Conservation (phyloP, 495 filamentous ascomycete species). For the Xylaria scruposa region DNA sequence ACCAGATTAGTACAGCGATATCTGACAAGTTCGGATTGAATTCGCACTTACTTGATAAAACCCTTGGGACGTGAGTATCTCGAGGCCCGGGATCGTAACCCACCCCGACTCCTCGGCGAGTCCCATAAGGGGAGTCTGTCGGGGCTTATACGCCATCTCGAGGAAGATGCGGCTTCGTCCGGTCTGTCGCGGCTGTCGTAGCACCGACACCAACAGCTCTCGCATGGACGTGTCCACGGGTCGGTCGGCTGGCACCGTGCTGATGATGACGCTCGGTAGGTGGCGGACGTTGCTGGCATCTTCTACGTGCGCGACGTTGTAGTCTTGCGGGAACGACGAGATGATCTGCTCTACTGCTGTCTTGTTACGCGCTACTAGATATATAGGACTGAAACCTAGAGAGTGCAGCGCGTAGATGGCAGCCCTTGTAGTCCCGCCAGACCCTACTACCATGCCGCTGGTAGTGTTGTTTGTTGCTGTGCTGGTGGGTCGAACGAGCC, state of each 20-base stretch:
- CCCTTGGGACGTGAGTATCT: slow-evolving; percentile 90
- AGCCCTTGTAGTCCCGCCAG: slow-evolving; percentile 89
- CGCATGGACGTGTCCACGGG: slow-evolving; percentile 78
- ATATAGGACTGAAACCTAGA: slow-evolving; percentile 85
- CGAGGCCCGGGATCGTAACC: slow-evolving; percentile 83
- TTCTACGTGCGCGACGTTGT: slow-evolving; percentile 70
- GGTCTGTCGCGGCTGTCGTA: slow-evolving; percentile 59
- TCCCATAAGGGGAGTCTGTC: slow-evolving; percentile 83
- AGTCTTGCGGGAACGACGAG: slow-evolving; percentile 74
- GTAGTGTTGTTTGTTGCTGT: slow-evolving; percentile 41
- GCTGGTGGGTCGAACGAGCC: slow-evolving; percentile 54
- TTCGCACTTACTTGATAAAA: slow-evolving; percentile 70
- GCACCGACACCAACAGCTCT: slow-evolving; percentile 67
- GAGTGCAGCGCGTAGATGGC: slow-evolving; percentile 87
- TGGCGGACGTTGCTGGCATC: slow-evolving; percentile 57
- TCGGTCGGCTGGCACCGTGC: slow-evolving; percentile 88
- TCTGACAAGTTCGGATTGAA: no score
- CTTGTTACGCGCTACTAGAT: slow-evolving; percentile 80
- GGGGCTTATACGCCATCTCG: slow-evolving; percentile 97
- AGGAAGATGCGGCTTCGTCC: slow-evolving; percentile 67
- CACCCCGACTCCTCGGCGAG: slow-evolving; percentile 83
- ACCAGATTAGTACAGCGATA: slow-evolving; percentile 24
- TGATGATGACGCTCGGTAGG: slow-evolving; percentile 76
- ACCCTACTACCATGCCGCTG: slow-evolving; percentile 78
- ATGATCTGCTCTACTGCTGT: slow-evolving; percentile 70